Evolutionary conservation across 768 basidiomycete species (phyloP), one percentile per base, ranked within the genome.

Genomic region (Mycena rebaudengoi): DNA sequence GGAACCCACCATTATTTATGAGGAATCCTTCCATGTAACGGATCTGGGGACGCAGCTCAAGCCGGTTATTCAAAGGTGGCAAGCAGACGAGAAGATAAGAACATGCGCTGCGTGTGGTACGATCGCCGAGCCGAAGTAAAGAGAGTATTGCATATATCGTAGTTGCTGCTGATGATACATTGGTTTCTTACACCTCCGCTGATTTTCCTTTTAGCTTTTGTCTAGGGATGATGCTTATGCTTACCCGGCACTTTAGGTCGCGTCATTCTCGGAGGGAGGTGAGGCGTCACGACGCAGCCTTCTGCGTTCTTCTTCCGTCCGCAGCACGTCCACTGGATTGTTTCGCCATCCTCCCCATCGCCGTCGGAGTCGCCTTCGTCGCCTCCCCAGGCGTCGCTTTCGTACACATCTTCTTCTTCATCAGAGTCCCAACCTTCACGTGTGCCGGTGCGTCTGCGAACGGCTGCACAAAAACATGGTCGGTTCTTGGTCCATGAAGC

Each of bases 41-140:
- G 95, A 99, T 71, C 86, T 99, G 28, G 97, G 96, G 41, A 92
- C 91, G 13, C 96, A 99, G 78, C 82, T 99, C 55, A 97, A 97
- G 78, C 93, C 95, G 0, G 84, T 95, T 48, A 98, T 99, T 61
- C 83, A 95, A 70, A 80, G 84, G 23, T 68, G 66, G 66, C 66
- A 68, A 35, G 54, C 28, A 11, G 79, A 86, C 65, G 85, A 85
- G 60, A 81, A 83, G 26, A 73, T 90, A 60, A 83, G 96, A 44
- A 89, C 78, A 55, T 98, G 96, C 74, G 76, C 79, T 20, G 79
- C 79, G 44, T 98, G 96, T 73, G 93, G 93, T 3, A 72, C 76
- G 16, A 76, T 88, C 4, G 90, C 90, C 0, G 79, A 81, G 43
- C 78, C 88, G 1, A 91, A 88, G 77, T 89, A 77, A 65, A 37